These are phyloP conservation scores for Pseudodiploospora longispora DNA, from an alignment of 2,329 filamentous ascomycete genomes.

Conservation along the genomic window DNA sequence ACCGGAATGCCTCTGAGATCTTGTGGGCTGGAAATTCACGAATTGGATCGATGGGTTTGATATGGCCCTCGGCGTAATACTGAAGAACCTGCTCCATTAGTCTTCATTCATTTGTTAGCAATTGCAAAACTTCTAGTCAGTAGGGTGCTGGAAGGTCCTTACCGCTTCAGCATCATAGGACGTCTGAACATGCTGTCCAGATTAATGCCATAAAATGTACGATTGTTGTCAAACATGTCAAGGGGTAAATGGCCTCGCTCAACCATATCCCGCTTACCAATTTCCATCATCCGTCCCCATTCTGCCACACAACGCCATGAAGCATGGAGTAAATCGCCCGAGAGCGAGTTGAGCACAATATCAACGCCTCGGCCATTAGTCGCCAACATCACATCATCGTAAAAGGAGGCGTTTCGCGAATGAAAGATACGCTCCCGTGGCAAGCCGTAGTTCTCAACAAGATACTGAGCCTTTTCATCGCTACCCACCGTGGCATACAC, in stretches of 20 bases:
- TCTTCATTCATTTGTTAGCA: not conserved
- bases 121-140: no score
- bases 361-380: conserved; percentile 26
- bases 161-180: no score
- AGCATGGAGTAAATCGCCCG: conserved; percentile 32
- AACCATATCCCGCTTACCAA: conserved; percentile 35
- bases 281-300: conserved; percentile 37
- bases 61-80: not conserved
- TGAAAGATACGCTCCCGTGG: conserved; percentile 24
- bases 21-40: conserved; percentile 16
- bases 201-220: conserved; percentile 27
- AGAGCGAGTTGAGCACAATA: conserved; percentile 32
- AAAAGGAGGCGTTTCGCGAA: conserved; percentile 25
- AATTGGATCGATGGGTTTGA: conserved; percentile 10
- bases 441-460: conserved; percentile 23
- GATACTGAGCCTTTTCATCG: conserved; percentile 25
- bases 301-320: conserved; percentile 36
- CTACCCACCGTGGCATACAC: conserved; percentile 28
- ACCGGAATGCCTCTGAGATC: conserved; percentile 28
- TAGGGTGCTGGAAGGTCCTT: no score
- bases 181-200: not conserved
- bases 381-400: conserved; percentile 15
- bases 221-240: conserved; percentile 31
- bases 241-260: conserved; percentile 34
- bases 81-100: not conserved